Base-by-base conservation (phyloP, 768 basidiomycete species). In the Scleroderma citrinum region DNA sequence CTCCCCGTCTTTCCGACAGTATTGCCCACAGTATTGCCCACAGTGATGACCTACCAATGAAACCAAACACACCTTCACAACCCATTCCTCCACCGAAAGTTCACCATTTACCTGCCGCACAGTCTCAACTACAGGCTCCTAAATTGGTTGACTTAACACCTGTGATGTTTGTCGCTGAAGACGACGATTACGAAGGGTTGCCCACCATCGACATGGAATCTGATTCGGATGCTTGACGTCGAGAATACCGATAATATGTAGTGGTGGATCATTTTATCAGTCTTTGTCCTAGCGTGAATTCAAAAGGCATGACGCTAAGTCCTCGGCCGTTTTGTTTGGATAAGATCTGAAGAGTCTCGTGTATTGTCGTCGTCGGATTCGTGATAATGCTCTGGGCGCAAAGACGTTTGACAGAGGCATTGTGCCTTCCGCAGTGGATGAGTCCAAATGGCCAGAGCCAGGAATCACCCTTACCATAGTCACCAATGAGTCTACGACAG, bases 171-270 rank as follows among this genome's bases (percentile, higher is more conserved):
- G 19, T 41, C 23, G 45, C 60, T 38, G 65, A 65, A n/a, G 69
- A 71, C n/a, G 71, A 71, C 17, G 71, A 87, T 13, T 76, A 76
- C n/a, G 84, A 87, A 53, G 83, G 83, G 52, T 82, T 93, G 72
- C 90, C 90, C 3, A 59, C 72, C 11, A 90, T 93, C 32, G 77
- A 91, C 61, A 70, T 89, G 71, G 81, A 76, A 35, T 91, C 89
- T 1, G 89, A 92, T 64, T 87, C 88, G 1, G 89, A 92, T 64
- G 86, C 26, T 29, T 29, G 26, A 29, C 87, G 4, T n/a, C n/a
- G 90, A 91, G 36, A 34, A 29, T 66, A 49, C 55, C 19, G 17
- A 7, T n/a, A 26, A 21, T 42, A 42, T 43, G 21, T 38, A 43
- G 40, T 19, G 30, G 21, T 30, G n/a, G 42, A n/a, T 21, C 34